A percentile compares a stretch with the other conserved stretches of the same genome.
phyloP scores from a whole-genome alignment of 768 basidiomycete genomes.

The Rhodotorula toruloides region DNA sequence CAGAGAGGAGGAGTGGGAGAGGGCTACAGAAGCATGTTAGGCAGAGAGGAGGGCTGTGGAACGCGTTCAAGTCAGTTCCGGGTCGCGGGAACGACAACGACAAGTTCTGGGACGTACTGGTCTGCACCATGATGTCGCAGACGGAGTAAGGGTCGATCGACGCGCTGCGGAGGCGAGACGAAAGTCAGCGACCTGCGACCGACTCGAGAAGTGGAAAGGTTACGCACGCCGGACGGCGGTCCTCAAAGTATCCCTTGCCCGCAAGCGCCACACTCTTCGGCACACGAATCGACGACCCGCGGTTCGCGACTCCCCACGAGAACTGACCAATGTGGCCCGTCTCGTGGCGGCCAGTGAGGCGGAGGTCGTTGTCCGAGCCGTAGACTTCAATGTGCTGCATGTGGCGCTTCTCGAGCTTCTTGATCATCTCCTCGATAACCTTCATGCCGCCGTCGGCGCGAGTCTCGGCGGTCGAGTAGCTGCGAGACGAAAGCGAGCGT shows the following conservation, averaged over 20 bases:
- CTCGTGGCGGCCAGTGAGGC: conserved; percentile 94
- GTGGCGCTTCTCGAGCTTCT: conserved; percentile 85
- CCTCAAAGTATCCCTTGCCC: conserved; percentile 88
- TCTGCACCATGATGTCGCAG: conserved; percentile 50
- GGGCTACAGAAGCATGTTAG: too few relatives aligned
- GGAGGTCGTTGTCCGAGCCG: conserved; percentile 66
- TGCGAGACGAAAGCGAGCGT: conserved; percentile 51
- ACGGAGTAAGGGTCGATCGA: conserved; percentile 96
- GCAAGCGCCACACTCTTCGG: conserved; percentile 87
- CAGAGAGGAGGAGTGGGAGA: too few relatives aligned
- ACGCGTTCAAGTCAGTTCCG: background rate
- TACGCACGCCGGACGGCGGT: conserved; percentile 66
- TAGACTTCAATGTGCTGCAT: conserved; percentile 94
- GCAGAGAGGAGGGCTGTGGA: too few relatives aligned
- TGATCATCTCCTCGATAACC: conserved; percentile 82
- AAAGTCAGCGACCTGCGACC: background rate
- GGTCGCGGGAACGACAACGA: too few relatives aligned
- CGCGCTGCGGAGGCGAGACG: background rate
- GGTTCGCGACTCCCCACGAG: conserved; percentile 92
- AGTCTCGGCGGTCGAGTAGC: conserved; percentile 92
- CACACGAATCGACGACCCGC: conserved; percentile 93
- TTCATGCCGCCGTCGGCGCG: conserved; percentile 89
- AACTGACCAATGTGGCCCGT: conserved; percentile 88
- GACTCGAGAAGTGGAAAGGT: background rate
- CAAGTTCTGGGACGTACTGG: too few relatives aligned